Conservation (phyloP, 371 early-diverging fungal species). For the Dichotomocladium elegans region DNA sequence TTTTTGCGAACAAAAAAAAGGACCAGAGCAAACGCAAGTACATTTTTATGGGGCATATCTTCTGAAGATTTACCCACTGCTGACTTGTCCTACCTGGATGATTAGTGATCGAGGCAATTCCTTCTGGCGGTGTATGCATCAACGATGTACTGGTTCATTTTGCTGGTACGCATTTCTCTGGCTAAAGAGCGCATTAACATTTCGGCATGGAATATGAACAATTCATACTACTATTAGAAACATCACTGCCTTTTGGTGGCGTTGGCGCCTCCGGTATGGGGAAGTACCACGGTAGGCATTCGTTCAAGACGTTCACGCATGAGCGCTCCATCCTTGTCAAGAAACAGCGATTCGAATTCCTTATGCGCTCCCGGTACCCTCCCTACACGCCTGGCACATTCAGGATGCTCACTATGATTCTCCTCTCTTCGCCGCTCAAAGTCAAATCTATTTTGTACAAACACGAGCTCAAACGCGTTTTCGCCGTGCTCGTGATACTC, state of each 20-base stretch:
- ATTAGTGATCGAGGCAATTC: conserved; percentile 56
- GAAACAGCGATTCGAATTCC: conserved; percentile 34
- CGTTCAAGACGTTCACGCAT: conserved; percentile 77
- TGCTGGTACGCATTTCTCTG: conserved; percentile 28
- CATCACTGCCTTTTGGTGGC: conserved; percentile 90
- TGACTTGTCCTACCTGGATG: neutral
- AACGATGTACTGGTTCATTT: conserved; percentile 82
- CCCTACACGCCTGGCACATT: conserved; percentile 50
- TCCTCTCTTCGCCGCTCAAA: conserved; percentile 33
- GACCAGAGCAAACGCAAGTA: conserved; percentile 24
- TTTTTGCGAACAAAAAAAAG: conserved; percentile 42
- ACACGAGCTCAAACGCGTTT: conserved; percentile 5
- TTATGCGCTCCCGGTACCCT: conserved; percentile 53
- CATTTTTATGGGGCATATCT: neutral
- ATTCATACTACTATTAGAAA: conserved; percentile 23
- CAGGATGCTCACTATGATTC: conserved; percentile 24
- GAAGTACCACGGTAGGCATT: conserved; percentile 75
- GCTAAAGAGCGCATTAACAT: neutral
- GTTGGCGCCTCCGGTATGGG: conserved; percentile 89
- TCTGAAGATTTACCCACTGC: neutral
- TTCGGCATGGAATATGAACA: neutral
- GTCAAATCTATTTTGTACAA: conserved; percentile 20
- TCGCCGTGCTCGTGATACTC: conserved; percentile 2
- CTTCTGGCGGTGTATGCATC: conserved; percentile 73
- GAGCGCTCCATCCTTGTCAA: conserved; percentile 55